Percentiles rank a stretch among this genome's conserved stretches.
Evolutionary conservation across 176 grass and related monocot species (phyloP).

Genomic region (Phoenix dactylifera): DNA sequence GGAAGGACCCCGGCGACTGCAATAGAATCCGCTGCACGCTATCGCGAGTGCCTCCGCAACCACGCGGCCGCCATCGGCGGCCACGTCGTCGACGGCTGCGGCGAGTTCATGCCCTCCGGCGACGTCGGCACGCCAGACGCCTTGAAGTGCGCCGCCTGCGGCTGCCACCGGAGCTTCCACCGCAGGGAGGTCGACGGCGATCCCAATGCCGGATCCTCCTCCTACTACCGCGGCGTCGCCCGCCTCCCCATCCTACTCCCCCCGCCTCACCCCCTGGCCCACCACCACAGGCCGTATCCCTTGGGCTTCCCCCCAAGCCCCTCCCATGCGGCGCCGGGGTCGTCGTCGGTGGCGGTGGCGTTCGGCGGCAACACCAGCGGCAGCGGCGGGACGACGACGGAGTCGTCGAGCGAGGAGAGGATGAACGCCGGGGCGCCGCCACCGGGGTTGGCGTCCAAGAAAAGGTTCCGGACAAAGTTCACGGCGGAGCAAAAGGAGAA

Average conservation of each 20-base stretch:
- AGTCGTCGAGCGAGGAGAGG: slow-evolving; percentile 17
- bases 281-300: neutral
- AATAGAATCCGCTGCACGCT: slow-evolving; percentile 1
- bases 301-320: neutral
- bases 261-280: neutral
- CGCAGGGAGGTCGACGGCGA: slow-evolving; percentile 10
- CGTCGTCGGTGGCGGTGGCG: neutral
- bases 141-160: slow-evolving; percentile 20
- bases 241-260: slow-evolving; percentile 9
- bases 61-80: slow-evolving; percentile 45
- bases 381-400: slow-evolving; percentile 15
- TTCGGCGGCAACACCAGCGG: slow-evolving; percentile 16
- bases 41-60: slow-evolving; percentile 68
- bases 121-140: slow-evolving; percentile 8
- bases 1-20: neutral
- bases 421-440: neutral
- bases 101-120: slow-evolving; percentile 58
- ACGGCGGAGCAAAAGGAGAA: slow-evolving; percentile 15
- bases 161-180: slow-evolving; percentile 21
- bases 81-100: slow-evolving; percentile 61
- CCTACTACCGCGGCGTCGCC: neutral
- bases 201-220: slow-evolving; percentile 10
- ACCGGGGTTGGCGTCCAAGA: neutral
- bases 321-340: neutral
- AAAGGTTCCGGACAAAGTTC: slow-evolving; percentile 21